Evolutionary conservation across 2,329 filamentous ascomycete species (phyloP).

Genomic region (Fusarium sp.): DNA sequence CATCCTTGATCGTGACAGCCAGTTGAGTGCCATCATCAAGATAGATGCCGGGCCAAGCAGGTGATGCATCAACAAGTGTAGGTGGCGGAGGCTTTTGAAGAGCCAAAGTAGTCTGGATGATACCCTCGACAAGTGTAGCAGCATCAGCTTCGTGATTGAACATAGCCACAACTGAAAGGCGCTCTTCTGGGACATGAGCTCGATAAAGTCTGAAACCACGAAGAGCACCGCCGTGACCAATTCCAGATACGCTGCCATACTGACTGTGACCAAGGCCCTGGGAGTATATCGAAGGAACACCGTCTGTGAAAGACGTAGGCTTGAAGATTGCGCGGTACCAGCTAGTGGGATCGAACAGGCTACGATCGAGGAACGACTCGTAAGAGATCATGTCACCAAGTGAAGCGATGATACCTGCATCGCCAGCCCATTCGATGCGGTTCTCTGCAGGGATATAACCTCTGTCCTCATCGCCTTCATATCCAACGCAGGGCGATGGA

Average conservation of each 20-base stretch:
- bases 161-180: conserved; percentile 24
- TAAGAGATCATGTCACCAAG: conserved; percentile 25
- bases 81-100: conserved; percentile 12
- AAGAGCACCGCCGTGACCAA: conserved; percentile 22
- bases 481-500: conserved; percentile 18
- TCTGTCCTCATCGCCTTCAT: conserved; percentile 19
- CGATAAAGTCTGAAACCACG: conserved; percentile 26
- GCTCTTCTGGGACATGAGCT: conserved; percentile 19
- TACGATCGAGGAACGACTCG: conserved; percentile 18
- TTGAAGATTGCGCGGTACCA: conserved; percentile 21
- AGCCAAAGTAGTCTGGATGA: conserved; percentile 6
- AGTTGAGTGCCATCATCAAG: conserved; percentile 24
- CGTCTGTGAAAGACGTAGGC: conserved; percentile 17
- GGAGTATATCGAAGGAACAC: conserved; percentile 13
- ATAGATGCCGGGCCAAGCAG: conserved; percentile 16
- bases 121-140: conserved; percentile 1
- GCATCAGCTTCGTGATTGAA: conserved; percentile 29
- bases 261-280: conserved; percentile 16
- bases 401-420: conserved; percentile 28
- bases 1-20: conserved; percentile 10
- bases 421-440: conserved; percentile 24
- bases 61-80: not conserved
- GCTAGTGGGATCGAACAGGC: conserved; percentile 12
- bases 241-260: conserved; percentile 2
- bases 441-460: conserved; percentile 23